These are phyloP conservation scores for Osmanthus fragrans DNA, from an alignment of 257 asterid species.

Conservation along the genomic window DNA sequence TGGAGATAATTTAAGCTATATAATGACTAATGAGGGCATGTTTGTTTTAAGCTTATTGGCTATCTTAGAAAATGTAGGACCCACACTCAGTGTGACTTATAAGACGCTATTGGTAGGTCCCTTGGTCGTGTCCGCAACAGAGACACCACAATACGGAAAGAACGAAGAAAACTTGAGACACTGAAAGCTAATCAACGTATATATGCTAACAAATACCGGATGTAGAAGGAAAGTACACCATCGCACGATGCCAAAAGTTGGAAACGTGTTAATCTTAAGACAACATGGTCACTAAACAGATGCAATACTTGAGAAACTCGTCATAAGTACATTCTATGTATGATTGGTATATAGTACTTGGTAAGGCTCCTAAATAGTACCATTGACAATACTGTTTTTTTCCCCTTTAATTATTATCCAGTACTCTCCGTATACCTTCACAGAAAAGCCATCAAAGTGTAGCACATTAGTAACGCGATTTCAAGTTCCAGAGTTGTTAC, in stretches of 20 bases:
- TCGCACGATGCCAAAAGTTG: neutral
- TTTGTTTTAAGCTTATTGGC: no score
- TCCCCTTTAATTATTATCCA: neutral
- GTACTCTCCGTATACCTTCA: neutral
- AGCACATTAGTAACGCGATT: neutral
- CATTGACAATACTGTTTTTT: neutral
- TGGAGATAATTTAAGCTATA: no score
- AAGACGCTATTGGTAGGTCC: no score
- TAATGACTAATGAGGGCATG: no score
- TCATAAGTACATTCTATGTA: neutral
- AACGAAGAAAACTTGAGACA: neutral
- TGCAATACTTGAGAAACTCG: neutral
- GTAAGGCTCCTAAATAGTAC: neutral
- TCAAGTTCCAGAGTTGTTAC: constrained; percentile 3
- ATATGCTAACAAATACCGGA: neutral
- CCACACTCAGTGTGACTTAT: no score
- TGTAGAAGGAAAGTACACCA: neutral
- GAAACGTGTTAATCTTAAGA: neutral
- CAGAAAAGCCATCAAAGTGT: neutral
- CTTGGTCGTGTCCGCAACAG: no score
- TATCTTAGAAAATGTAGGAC: no score
- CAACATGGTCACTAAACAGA: neutral
- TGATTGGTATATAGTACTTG: neutral
- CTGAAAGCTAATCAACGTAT: neutral
- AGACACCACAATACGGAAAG: no score